Conservation (phyloP, 2,329 filamentous ascomycete genomes). For the Macrophomina phaseolina region DNA sequence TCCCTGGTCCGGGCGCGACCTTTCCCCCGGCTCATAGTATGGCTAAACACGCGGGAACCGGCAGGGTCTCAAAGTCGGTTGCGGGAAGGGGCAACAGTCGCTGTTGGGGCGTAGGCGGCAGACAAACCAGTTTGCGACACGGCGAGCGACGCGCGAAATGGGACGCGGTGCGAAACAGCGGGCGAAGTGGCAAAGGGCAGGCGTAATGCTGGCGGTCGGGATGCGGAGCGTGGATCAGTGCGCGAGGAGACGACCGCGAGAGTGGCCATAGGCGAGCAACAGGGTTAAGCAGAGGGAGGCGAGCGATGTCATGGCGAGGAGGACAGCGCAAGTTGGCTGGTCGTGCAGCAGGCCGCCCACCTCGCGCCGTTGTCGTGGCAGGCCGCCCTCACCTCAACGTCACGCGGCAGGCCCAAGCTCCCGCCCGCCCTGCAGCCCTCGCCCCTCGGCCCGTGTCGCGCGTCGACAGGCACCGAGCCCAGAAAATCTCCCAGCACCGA, state of each 20-base stretch:
- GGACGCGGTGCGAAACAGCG: slow-evolving; percentile 6
- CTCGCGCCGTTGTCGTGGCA: slow-evolving; percentile 14
- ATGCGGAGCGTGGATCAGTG: neutral
- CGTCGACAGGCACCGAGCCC: neutral
- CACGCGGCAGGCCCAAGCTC: slow-evolving; percentile 22
- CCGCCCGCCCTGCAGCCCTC: slow-evolving; percentile 9
- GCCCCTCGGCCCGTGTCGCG: neutral
- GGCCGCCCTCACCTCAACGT: neutral
- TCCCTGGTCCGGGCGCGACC: slow-evolving; percentile 31
- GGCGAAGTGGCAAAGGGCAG: slow-evolving; percentile 15
- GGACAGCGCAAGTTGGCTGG: neutral
- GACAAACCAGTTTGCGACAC: slow-evolving; percentile 8
- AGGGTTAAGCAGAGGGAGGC: neutral
- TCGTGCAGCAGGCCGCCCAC: neutral
- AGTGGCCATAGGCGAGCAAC: slow-evolving; percentile 1
- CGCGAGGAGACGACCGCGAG: neutral
- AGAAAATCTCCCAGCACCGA: slow-evolving; percentile 13
- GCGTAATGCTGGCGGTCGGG: neutral
- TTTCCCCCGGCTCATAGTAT: slow-evolving; percentile 16
- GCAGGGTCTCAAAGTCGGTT: neutral
- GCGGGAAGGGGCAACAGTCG: neutral
- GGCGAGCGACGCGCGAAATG: neutral
- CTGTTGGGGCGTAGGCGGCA: slow-evolving; percentile 2
- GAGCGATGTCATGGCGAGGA: slow-evolving; percentile 6
- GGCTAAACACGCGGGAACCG: neutral